Evolutionary conservation across 106 monocot species (phyloP).

Genomic region (Acorus calamus): DNA sequence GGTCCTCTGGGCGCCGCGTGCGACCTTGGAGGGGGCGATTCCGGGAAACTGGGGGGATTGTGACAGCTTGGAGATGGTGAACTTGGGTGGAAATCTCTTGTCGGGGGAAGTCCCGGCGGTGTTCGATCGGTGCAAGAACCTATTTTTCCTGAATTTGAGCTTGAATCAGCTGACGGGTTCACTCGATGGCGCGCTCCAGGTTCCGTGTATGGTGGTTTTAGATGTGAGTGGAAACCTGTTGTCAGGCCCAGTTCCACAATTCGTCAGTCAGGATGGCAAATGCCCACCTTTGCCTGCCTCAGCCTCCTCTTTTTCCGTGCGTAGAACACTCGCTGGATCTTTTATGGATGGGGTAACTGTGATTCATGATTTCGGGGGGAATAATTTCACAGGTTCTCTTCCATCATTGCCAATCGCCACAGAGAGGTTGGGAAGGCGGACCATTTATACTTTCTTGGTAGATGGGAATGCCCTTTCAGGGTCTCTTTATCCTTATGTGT

Average conservation of each 20-base stretch:
- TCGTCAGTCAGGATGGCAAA: conserved; percentile 5
- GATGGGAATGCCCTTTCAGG: conserved; percentile 55
- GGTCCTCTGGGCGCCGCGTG: conserved; percentile 80
- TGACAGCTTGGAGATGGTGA: conserved; percentile 63
- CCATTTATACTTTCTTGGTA: conserved; percentile 40
- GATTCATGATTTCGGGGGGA: conserved; percentile 67
- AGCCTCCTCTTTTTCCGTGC: too few relatives aligned
- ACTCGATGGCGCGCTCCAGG: conserved; percentile 36
- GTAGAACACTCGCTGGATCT: not conserved
- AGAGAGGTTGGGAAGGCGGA: conserved; percentile 25
- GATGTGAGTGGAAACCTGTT: conserved; percentile 72
- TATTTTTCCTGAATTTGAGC: conserved; percentile 66
- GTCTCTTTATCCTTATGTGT: conserved; percentile 33
- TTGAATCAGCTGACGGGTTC: conserved; percentile 62
- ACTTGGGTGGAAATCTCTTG: conserved; percentile 59
- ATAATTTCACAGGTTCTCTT: conserved; percentile 49
- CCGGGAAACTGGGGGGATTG: conserved; percentile 74
- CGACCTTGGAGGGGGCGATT: conserved; percentile 46
- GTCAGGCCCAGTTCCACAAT: conserved; percentile 56
- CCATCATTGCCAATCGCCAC: conserved; percentile 33
- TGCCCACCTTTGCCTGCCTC: conserved; percentile 13
- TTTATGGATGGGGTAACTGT: conserved; percentile 8
- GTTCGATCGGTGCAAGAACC: conserved; percentile 50
- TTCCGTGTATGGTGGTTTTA: conserved; percentile 71
- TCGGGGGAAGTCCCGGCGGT: conserved; percentile 32